Evolutionary conservation across 2,329 filamentous ascomycete genomes (phyloP).

Genomic region (Coniochaeta sp.): DNA sequence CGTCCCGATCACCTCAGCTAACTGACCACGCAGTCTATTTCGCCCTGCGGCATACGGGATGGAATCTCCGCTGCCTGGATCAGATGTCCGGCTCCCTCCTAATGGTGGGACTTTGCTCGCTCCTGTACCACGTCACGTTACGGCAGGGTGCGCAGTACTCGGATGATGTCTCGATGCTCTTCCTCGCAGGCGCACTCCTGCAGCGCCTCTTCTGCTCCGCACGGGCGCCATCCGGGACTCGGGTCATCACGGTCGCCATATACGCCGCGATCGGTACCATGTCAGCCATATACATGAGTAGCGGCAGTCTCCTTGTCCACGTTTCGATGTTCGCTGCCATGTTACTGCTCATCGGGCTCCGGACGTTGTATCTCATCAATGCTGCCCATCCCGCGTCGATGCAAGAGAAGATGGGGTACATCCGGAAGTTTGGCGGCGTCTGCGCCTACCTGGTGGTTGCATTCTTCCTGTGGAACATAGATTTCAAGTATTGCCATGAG

Average conservation of each 20-base stretch:
- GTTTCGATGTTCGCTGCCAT: slow-evolving; percentile 27
- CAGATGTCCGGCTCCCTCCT: slow-evolving; percentile 34
- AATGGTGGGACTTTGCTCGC: slow-evolving; percentile 33
- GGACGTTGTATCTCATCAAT: slow-evolving; percentile 27
- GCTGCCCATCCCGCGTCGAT: slow-evolving; percentile 11
- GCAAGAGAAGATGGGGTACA: slow-evolving; percentile 15
- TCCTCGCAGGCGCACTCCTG: slow-evolving; percentile 43
- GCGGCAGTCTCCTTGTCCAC: slow-evolving; percentile 36
- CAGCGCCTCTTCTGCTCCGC: slow-evolving; percentile 37
- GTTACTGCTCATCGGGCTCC: slow-evolving; percentile 23
- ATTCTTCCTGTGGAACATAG: slow-evolving; percentile 51
- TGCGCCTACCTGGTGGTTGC: slow-evolving; percentile 30
- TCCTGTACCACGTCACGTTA: slow-evolving; percentile 36
- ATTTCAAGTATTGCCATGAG: slow-evolving; percentile 42
- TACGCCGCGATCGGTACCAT: slow-evolving; percentile 33
- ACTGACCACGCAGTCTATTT: slow-evolving; percentile 27
- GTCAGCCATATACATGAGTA: slow-evolving; percentile 33
- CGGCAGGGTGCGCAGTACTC: slow-evolving; percentile 35
- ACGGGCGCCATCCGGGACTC: slow-evolving; percentile 28
- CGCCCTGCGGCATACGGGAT: slow-evolving; percentile 25
- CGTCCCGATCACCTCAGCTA: not conserved
- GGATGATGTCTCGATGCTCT: slow-evolving; percentile 54
- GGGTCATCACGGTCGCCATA: slow-evolving; percentile 27
- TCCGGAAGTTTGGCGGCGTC: slow-evolving; percentile 21
- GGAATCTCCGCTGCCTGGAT: slow-evolving; percentile 19